Conservation (phyloP, 352 stramenopile genomes). For the Globisporangium cystogenes region DNA sequence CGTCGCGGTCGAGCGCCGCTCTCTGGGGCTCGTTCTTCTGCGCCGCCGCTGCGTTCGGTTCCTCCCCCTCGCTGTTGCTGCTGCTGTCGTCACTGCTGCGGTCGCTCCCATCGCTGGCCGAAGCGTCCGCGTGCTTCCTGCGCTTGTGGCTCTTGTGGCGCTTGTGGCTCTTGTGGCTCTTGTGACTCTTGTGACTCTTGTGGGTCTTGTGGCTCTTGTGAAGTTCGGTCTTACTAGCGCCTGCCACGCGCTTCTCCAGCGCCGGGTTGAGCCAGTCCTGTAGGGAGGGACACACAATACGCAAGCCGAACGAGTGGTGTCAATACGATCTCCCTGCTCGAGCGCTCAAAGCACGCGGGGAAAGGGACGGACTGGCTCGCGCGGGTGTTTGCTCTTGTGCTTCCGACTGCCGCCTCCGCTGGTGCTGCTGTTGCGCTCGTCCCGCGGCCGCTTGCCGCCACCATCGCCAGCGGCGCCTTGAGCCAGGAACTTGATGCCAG, state of each 20-base stretch:
- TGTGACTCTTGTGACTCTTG: conserved; percentile 10
- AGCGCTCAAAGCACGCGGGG: neutral
- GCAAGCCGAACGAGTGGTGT: too few species aligned
- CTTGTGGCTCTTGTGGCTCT: conserved; percentile 23
- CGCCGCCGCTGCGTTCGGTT: neutral
- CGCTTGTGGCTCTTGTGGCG: conserved; percentile 30
- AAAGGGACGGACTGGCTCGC: neutral
- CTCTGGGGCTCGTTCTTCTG: neutral
- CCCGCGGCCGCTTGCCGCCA: conserved; percentile 13
- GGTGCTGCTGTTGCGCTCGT: too few species aligned
- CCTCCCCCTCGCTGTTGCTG: conserved; percentile 1
- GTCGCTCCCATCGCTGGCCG: conserved; percentile 8
- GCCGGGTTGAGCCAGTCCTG: conserved; percentile 42
- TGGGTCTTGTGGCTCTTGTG: conserved; percentile 13
- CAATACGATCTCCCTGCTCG: too few species aligned
- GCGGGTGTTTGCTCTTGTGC: conserved; percentile 10
- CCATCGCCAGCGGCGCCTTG: conserved; percentile 17
- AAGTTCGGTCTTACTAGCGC: neutral
- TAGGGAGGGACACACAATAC: too few species aligned
- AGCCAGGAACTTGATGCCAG: conserved; percentile 66
- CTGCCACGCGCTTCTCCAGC: conserved; percentile 27
- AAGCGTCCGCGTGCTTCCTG: conserved; percentile 26
- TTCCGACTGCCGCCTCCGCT: conserved; percentile 15
- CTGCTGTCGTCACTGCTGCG: conserved; percentile 14
- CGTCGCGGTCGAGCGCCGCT: conserved; percentile 42